Conservation (phyloP, 2,329 filamentous ascomycete species). For the Fusarium setosum region DNA sequence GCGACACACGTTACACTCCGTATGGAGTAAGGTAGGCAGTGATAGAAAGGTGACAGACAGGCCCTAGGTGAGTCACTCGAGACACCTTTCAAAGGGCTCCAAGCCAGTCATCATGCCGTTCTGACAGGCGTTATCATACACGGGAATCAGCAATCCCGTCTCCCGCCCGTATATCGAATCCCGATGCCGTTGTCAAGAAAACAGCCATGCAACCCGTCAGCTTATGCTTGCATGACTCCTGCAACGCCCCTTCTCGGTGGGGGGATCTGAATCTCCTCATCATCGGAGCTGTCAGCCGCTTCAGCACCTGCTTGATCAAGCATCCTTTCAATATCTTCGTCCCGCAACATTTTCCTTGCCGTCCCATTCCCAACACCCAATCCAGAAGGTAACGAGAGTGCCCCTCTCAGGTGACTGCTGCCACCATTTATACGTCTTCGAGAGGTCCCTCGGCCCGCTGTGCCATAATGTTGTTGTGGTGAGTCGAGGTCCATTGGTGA, state of each 20-base stretch:
- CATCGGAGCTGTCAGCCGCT: conserved; percentile 65
- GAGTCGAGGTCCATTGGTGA: conserved; percentile 62
- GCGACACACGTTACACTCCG: background rate
- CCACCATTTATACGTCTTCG: conserved; percentile 57
- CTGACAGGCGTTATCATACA: too few species aligned
- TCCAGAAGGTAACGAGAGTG: conserved; percentile 62
- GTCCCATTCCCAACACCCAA: conserved; percentile 55
- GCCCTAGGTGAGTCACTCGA: background rate
- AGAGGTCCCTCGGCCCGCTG: conserved; percentile 51
- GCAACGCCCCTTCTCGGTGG: conserved; percentile 44
- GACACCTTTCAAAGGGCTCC: too few species aligned
- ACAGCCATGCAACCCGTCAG: background rate
- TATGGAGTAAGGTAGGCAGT: background rate
- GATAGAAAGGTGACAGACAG: background rate
- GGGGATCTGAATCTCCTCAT: conserved; percentile 66
- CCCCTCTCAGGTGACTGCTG: conserved; percentile 50
- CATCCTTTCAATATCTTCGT: conserved; percentile 70
- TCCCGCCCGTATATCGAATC: background rate
- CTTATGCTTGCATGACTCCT: conserved; percentile 44
- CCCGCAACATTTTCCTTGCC: conserved; percentile 53
- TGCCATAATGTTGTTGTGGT: conserved; percentile 44
- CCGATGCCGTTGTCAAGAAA: background rate
- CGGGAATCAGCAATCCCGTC: too few species aligned
- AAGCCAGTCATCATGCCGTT: too few species aligned
- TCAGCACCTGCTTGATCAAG: conserved; percentile 64